These are phyloP conservation scores for Phytopythium mirpurense DNA, from an alignment of 352 stramenopile genomes.

Conservation along the genomic window DNA sequence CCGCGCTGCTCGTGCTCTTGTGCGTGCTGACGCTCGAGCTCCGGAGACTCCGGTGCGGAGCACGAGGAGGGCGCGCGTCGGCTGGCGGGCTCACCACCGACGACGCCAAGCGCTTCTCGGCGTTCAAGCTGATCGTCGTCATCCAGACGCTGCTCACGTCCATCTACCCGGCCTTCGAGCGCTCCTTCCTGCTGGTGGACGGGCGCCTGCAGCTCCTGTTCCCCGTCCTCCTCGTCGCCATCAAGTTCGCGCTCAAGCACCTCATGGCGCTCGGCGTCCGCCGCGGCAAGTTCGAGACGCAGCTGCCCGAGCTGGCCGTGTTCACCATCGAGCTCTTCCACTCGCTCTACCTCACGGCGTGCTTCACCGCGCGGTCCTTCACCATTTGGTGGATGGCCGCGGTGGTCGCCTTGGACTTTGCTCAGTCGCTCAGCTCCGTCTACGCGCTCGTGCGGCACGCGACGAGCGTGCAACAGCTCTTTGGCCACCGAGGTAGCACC, in stretches of 20 bases:
- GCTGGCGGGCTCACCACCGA: background rate
- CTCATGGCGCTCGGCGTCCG: constrained; percentile 4
- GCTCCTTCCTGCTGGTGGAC: constrained; percentile 7
- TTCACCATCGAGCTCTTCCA: constrained; percentile 18
- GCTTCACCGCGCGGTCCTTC: constrained; percentile 8
- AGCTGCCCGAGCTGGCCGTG: constrained; percentile 14
- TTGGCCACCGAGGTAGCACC: background rate
- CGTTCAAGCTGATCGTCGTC: constrained; percentile 4
- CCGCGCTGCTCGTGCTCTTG: constrained; percentile 8
- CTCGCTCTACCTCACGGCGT: constrained; percentile 9
- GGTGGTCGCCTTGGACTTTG: background rate
- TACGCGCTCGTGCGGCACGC: constrained; percentile 1
- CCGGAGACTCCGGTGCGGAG: background rate
- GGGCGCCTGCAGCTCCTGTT: constrained; percentile 8
- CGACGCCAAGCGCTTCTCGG: background rate
- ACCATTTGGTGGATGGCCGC: background rate
- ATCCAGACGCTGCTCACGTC: constrained; percentile 2
- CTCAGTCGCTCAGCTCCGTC: constrained; percentile 4
- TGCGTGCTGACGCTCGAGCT: constrained; percentile 6
- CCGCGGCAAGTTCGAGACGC: background rate
- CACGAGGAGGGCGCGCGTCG: background rate
- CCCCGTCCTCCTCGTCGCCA: constrained; percentile 5
- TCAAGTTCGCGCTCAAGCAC: constrained; percentile 9
- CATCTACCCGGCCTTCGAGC: constrained; percentile 16
- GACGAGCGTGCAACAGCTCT: constrained; percentile 2